Conservation (phyloP, 306 rosid genomes). For the Arachis hypogaea region DNA sequence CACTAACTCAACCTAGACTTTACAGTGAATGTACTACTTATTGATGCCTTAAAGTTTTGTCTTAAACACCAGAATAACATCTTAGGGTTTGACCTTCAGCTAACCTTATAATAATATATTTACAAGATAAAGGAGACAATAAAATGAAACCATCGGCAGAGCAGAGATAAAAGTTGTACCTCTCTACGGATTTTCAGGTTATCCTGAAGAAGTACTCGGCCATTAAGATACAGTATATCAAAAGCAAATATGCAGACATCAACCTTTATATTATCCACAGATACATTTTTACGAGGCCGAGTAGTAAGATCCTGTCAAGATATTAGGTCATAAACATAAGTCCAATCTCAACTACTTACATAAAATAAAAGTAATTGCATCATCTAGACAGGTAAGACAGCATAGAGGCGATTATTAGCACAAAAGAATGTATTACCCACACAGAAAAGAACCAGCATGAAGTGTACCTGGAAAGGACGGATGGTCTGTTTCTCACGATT, state of each 20-base stretch:
- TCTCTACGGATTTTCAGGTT: conserved; percentile 80
- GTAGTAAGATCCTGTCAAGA: conserved; percentile 80
- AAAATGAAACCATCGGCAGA: conserved; percentile 27
- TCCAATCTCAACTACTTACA: conserved; percentile 19
- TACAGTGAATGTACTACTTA: neutral
- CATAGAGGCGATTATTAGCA: neutral
- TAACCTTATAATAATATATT: conserved; percentile 14
- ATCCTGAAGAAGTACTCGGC: conserved; percentile 75
- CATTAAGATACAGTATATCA: conserved; percentile 85
- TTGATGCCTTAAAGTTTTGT: neutral
- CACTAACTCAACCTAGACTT: conserved; percentile 8
- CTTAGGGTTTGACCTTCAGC: conserved; percentile 17
- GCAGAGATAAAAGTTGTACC: conserved; percentile 52
- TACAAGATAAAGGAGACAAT: conserved; percentile 9
- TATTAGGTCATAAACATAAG: conserved; percentile 39
- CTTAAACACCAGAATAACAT: conserved; percentile 8
- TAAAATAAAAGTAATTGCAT: conserved; percentile 27
- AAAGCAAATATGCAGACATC: conserved; percentile 86
- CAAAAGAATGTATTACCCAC: conserved; percentile 3
- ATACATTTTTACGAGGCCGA: conserved; percentile 92
- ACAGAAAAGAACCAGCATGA: conserved; percentile 8
- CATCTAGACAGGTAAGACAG: conserved; percentile 8
- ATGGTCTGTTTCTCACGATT: conserved; percentile 65
- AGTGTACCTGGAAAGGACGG: conserved; percentile 84
- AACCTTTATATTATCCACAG: conserved; percentile 68